Evolutionary conservation across 306 rosid genomes (phyloP).

Genomic region (Cucurbita maxima): DNA sequence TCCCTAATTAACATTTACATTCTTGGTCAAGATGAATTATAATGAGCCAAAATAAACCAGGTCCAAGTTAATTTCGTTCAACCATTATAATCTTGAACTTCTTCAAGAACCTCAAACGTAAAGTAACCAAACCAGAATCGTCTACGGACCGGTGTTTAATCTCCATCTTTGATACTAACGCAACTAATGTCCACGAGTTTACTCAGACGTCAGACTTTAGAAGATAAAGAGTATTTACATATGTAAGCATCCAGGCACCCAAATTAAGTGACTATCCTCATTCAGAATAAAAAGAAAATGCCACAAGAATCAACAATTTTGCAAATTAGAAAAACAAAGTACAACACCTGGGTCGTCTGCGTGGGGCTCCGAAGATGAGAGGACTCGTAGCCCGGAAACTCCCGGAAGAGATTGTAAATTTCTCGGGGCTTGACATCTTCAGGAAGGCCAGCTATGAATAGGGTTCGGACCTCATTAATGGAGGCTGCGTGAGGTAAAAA

Average conservation of each 20-base stretch:
- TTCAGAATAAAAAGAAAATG: background rate
- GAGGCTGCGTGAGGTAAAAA: constrained; percentile 19
- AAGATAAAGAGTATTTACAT: background rate
- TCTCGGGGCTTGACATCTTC: constrained; percentile 83
- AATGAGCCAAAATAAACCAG: background rate
- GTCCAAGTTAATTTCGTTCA: background rate
- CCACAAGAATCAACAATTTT: background rate
- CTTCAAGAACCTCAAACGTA: background rate
- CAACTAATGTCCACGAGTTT: background rate
- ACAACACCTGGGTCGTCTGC: constrained; percentile 45
- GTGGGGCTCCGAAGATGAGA: constrained; percentile 78
- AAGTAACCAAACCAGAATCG: background rate
- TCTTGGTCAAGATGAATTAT: background rate
- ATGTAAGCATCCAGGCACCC: background rate
- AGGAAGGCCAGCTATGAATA: constrained; percentile 82
- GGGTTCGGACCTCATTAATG: constrained; percentile 65
- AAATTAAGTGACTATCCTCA: background rate
- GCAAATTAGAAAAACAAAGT: background rate
- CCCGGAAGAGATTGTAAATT: constrained; percentile 74
- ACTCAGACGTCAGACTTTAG: background rate
- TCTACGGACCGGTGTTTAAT: background rate
- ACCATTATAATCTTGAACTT: background rate
- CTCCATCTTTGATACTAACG: background rate
- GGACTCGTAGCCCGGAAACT: constrained; percentile 84
- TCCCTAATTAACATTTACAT: background rate